Percentiles rank a stretch among this genome's conserved stretches.
phyloP scores from a whole-genome alignment of 148 eudicot genomes.

The Salicornia ramosissima region DNA sequence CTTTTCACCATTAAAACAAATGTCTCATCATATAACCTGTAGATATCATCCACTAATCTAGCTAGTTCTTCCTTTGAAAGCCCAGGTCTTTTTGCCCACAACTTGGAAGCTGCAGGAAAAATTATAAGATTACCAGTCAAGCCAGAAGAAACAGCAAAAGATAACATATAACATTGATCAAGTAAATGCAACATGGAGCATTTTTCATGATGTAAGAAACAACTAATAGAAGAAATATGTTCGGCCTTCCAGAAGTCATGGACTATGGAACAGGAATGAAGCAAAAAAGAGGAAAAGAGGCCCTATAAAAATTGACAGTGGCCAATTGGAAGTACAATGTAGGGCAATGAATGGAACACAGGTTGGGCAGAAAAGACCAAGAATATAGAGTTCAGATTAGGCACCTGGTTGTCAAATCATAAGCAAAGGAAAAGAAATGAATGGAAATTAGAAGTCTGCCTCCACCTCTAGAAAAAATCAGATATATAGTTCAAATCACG shows the following conservation, averaged over 20 bases:
- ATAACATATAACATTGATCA: neutral
- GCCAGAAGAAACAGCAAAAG: neutral
- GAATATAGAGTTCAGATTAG: neutral
- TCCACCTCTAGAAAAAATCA: neutral
- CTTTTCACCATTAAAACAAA: neutral
- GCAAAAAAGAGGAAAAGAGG: neutral
- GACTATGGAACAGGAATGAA: neutral
- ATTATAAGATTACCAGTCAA: neutral
- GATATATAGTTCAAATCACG: too few relatives aligned
- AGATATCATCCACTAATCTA: slow-evolving; percentile 78
- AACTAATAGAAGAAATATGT: neutral
- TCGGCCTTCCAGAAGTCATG: neutral
- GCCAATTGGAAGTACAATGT: neutral
- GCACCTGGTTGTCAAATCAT: neutral
- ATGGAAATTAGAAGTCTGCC: neutral
- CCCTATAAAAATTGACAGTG: neutral
- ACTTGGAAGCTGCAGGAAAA: slow-evolving; percentile 55
- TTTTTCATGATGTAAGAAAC: neutral
- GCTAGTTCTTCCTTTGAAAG: slow-evolving; percentile 78
- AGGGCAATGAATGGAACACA: neutral
- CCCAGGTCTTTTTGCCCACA: slow-evolving; percentile 72
- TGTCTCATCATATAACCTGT: slow-evolving; percentile 47
- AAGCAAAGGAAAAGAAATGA: neutral
- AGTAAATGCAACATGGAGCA: neutral
- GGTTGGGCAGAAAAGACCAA: neutral